Evolutionary conservation across 345 rosid genomes (phyloP).

Genomic region (Lumnitzera littorea): DNA sequence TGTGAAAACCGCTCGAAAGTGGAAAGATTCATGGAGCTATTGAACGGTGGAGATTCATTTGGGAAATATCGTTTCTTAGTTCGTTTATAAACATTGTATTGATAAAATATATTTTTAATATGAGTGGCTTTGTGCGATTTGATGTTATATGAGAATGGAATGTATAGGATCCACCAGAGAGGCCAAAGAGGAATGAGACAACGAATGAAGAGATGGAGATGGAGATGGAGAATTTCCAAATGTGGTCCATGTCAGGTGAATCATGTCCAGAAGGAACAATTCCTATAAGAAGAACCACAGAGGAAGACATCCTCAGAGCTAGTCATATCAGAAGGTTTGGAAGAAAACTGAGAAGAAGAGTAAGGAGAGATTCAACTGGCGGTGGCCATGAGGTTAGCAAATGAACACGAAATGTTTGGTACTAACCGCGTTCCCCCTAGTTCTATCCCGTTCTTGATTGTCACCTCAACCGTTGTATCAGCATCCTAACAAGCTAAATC

Average conservation of each 20-base stretch:
- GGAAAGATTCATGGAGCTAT: too few relatives aligned
- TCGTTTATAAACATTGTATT: too few relatives aligned
- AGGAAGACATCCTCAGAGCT: slow-evolving; percentile 66
- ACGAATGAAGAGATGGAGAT: slow-evolving; percentile 7
- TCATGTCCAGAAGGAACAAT: slow-evolving; percentile 80
- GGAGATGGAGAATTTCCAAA: slow-evolving; percentile 57
- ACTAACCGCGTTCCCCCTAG: too few relatives aligned
- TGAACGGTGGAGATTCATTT: too few relatives aligned
- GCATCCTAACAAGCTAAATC: too few relatives aligned
- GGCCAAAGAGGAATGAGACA: slow-evolving; percentile 46
- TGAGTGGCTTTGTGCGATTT: not conserved
- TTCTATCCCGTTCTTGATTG: too few relatives aligned
- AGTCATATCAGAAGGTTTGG: slow-evolving; percentile 63
- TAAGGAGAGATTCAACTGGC: slow-evolving; percentile 88
- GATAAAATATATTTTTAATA: too few relatives aligned
- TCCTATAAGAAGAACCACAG: slow-evolving; percentile 77
- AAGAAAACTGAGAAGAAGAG: slow-evolving; percentile 48
- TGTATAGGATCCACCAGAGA: slow-evolving; percentile 58
- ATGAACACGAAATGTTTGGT: too few relatives aligned
- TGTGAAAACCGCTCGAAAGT: too few relatives aligned
- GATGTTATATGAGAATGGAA: slow-evolving; percentile 13
- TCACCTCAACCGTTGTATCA: too few relatives aligned
- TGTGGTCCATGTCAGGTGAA: slow-evolving; percentile 75
- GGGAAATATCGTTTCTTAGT: too few relatives aligned
- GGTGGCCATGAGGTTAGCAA: slow-evolving; percentile 84